phyloP scores from a whole-genome alignment of 768 basidiomycete genomes.

The Jaapia argillacea region DNA sequence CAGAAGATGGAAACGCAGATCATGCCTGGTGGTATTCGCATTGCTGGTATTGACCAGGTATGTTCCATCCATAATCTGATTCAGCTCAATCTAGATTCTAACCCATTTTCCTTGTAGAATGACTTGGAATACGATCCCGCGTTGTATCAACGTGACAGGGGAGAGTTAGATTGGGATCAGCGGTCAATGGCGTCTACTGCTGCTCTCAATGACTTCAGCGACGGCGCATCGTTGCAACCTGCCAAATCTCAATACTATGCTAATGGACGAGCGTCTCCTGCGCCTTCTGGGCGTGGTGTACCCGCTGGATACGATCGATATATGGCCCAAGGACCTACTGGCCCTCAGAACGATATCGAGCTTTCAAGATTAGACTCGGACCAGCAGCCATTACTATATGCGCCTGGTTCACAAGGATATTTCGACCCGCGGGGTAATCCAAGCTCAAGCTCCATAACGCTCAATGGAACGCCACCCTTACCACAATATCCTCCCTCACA shows the following conservation, averaged over 20 bases:
- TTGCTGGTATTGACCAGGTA: slow-evolving; percentile 75
- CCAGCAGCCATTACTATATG: slow-evolving; percentile 48
- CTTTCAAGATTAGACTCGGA: slow-evolving; percentile 44
- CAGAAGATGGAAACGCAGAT: slow-evolving; percentile 67
- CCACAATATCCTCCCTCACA: slow-evolving; percentile 31
- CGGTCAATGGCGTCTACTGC: slow-evolving; percentile 60
- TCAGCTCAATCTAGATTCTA: background rate
- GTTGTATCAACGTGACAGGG: slow-evolving; percentile 70
- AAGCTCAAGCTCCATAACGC: slow-evolving; percentile 13
- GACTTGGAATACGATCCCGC: slow-evolving; percentile 80
- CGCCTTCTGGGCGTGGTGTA: slow-evolving; percentile 18
- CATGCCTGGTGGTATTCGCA: slow-evolving; percentile 70
- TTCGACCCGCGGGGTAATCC: slow-evolving; percentile 9
- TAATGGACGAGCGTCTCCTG: slow-evolving; percentile 27
- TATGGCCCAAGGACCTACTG: slow-evolving; percentile 37
- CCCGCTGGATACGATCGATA: slow-evolving; percentile 46
- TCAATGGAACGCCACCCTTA: slow-evolving; percentile 28
- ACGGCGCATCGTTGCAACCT: slow-evolving; percentile 29
- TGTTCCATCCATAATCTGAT: slow-evolving; percentile 6
- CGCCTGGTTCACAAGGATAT: slow-evolving; percentile 11
- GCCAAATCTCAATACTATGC: slow-evolving; percentile 32
- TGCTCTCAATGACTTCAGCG: slow-evolving; percentile 33
- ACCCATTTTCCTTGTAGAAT: slow-evolving; percentile 22
- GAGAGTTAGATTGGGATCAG: slow-evolving; percentile 83
- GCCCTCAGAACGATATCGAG: slow-evolving; percentile 38